Conservation (phyloP, 2,329 filamentous ascomycete species). For the Diaporthe sp. region DNA sequence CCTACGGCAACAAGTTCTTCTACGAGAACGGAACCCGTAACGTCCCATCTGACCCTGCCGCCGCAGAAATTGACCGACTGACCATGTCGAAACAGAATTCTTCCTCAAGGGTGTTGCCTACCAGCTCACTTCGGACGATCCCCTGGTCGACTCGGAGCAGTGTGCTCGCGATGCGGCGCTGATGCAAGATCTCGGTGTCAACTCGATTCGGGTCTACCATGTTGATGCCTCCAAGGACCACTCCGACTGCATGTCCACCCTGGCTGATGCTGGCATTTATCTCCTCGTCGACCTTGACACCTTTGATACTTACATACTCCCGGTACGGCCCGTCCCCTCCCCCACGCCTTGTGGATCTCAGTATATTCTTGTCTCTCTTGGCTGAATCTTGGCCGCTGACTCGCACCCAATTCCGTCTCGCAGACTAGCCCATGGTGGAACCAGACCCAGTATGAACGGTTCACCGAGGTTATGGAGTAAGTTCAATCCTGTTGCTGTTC, state of each 20-base stretch:
- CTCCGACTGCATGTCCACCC: slow-evolving; percentile 81
- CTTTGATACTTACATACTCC: slow-evolving; percentile 74
- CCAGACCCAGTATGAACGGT: slow-evolving; percentile 74
- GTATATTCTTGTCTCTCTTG: background rate
- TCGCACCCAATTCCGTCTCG: slow-evolving; percentile 27
- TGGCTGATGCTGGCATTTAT: slow-evolving; percentile 85
- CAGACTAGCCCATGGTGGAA: slow-evolving; percentile 72
- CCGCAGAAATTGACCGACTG: slow-evolving; percentile 26
- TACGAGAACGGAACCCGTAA: slow-evolving; percentile 77
- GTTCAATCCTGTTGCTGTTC: background rate
- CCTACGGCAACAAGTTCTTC: slow-evolving; percentile 86
- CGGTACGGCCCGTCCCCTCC: slow-evolving; percentile 50
- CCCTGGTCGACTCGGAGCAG: slow-evolving; percentile 79
- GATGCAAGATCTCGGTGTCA: slow-evolving; percentile 85
- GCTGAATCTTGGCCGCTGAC: slow-evolving; percentile 24
- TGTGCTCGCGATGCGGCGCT: slow-evolving; percentile 79
- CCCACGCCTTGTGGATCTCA: slow-evolving; percentile 39
- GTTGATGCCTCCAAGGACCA: slow-evolving; percentile 80
- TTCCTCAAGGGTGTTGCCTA: slow-evolving; percentile 73
- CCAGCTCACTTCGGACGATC: slow-evolving; percentile 72
- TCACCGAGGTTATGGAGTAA: slow-evolving; percentile 76
- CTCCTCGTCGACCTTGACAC: slow-evolving; percentile 86
- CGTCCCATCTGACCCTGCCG: slow-evolving; percentile 72
- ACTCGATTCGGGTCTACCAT: slow-evolving; percentile 89
- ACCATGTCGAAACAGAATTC: slow-evolving; percentile 46